Percentiles rank a stretch among this genome's conserved stretches.
phyloP scores from a whole-genome alignment of 2,329 filamentous ascomycete species.

The Scedosporium boydii region DNA sequence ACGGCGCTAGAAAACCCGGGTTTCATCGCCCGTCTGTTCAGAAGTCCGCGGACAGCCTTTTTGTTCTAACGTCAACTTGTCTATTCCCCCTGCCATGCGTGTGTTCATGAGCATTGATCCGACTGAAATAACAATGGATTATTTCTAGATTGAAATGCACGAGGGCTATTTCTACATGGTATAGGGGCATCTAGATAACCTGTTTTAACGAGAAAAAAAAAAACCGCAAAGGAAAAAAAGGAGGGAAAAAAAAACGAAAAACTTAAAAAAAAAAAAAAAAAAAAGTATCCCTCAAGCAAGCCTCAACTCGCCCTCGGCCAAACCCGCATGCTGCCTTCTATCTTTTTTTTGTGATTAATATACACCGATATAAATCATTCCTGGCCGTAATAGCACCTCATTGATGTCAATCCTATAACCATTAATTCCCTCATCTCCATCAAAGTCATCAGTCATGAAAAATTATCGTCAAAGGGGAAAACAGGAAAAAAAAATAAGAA shows the following conservation, averaged over 20 bases:
- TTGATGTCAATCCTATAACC: not conserved
- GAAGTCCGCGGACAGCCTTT: no score
- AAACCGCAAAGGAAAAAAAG: not conserved
- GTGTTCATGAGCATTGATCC: no score
- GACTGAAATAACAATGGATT: no score
- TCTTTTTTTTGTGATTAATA: not conserved
- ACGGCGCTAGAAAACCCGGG: no score
- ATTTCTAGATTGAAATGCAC: no score
- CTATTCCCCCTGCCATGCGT: no score
- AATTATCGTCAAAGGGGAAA: not conserved
- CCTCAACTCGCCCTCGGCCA: not conserved
- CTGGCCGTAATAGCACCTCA: not conserved
- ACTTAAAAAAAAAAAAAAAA: not conserved
- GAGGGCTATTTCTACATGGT: not conserved
- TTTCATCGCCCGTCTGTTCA: no score
- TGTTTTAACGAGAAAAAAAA: not conserved
- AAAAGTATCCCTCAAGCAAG: not conserved
- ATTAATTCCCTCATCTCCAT: not conserved
- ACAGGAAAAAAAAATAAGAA: not conserved
- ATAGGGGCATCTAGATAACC: not conserved
- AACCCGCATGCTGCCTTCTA: not conserved
- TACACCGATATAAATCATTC: no score
- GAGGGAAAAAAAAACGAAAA: no score
- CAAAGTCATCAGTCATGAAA: not conserved
- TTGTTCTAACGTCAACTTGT: no score